phyloP scores from a whole-genome alignment of 139 green algal genomes.

The Micractinium conductrix region DNA sequence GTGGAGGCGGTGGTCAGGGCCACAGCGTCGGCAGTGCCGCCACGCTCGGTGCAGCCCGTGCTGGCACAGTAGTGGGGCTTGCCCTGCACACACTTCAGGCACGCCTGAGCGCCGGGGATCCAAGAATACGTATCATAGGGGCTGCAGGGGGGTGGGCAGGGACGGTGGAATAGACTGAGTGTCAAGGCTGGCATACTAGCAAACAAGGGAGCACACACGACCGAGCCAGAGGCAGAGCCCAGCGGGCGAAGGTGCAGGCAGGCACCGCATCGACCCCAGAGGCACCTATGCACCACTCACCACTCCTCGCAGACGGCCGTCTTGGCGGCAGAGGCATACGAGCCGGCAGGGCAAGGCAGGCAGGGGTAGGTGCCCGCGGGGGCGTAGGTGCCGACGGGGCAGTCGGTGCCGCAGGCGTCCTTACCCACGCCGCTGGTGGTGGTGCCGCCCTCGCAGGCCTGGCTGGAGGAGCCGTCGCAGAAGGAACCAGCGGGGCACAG shows the following conservation, averaged over 20 bases:
- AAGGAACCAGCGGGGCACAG: neutral
- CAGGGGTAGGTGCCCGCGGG: neutral
- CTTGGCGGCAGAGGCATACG: neutral
- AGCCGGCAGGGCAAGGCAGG: neutral
- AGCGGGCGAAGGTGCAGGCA: too few relatives aligned
- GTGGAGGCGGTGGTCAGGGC: neutral
- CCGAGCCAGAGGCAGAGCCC: too few relatives aligned
- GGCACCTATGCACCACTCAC: neutral
- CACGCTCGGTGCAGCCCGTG: neutral
- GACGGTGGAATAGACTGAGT: too few relatives aligned
- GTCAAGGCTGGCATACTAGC: too few relatives aligned
- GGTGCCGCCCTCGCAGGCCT: neutral
- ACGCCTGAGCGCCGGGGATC: neutral
- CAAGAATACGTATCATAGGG: neutral
- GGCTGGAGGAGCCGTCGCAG: neutral
- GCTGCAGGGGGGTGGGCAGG: neutral
- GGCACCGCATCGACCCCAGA: too few relatives aligned
- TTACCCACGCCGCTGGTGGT: neutral
- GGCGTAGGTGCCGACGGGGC: neutral
- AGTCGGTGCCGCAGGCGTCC: neutral
- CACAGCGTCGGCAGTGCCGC: too few relatives aligned
- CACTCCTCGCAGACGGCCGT: neutral
- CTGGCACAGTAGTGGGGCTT: neutral
- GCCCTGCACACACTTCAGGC: neutral
- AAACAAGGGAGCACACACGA: too few relatives aligned